Evolutionary conservation across 306 rosid species (phyloP), one percentile per base, ranked within the genome.

Genomic region (Trifolium fragiferum): DNA sequence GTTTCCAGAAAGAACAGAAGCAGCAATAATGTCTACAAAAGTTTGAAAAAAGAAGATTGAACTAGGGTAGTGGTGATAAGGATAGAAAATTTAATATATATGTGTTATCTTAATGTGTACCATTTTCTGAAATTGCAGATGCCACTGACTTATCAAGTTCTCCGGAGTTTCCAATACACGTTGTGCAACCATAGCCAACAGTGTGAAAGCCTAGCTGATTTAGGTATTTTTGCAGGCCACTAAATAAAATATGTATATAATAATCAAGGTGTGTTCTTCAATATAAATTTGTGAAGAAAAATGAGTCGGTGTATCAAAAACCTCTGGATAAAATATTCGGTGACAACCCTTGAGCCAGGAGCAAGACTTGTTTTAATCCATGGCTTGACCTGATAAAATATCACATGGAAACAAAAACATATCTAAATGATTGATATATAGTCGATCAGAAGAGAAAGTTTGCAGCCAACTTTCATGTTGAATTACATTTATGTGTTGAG

Each of bases 111-210:
- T 40, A 10, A 41, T 3, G 51, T 44, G 37, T 63, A 57, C 83
- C 79, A 32, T 73, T 73, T 67, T 80, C 71, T 67, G 76, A 73
- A 25, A 80, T 74, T 18, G 75, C 71, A 21, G 85, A 74, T 3
- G 81, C 73, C 1, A 84, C 77, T n/a, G 87, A 77, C 25, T 80
- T 82, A 77, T 86, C 83, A 11, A 86, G 78, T 16, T 86, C 89
- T 33, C 87, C 85, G 10, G 84, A 83, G 27, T 86, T 86, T 19
- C 85, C 89, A 20, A 86, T 86, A 49, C 87, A 86, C 19, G 89
- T 86, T 66, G 87, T 83, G 77, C 89, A 83, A n/a, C 79, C 83
- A 80, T 57, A 80, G 19, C 83, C 79, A 66, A 83, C 89, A 64
- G 75, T 72, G 69, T 83, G 66, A 59, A 80, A 80, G 16, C 83